Evolutionary conservation across 495 filamentous ascomycete species (phyloP).

Genomic region (Penicillium alfredii): DNA sequence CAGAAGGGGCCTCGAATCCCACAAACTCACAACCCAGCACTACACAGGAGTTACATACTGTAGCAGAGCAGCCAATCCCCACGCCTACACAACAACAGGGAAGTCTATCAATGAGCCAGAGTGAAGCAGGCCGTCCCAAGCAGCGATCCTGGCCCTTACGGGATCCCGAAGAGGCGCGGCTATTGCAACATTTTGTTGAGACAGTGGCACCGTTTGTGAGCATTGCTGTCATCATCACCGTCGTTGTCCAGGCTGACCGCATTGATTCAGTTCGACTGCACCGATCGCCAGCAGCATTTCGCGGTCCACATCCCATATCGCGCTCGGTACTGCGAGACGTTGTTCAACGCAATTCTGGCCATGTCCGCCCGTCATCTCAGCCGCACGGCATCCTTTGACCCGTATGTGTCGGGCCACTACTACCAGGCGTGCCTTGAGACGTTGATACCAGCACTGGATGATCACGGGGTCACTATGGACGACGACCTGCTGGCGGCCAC

Average conservation of each 20-base stretch:
- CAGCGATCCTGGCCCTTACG: constrained; percentile 18
- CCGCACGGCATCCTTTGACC: constrained; percentile 40
- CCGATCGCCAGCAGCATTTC: constrained; percentile 50
- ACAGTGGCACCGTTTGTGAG: constrained; percentile 21
- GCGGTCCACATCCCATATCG: constrained; percentile 46
- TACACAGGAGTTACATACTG: neutral
- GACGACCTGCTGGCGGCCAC: constrained; percentile 55
- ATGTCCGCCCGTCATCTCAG: constrained; percentile 51
- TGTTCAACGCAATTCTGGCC: constrained; percentile 55
- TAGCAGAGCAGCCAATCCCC: neutral
- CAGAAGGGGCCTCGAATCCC: neutral
- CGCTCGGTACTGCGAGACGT: constrained; percentile 43
- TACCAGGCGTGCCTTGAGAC: constrained; percentile 45
- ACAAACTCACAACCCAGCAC: neutral
- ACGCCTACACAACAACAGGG: neutral
- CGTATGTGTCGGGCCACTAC: constrained; percentile 42
- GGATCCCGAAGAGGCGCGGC: constrained; percentile 16
- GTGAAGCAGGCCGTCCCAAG: neutral
- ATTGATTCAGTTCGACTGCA: constrained; percentile 48
- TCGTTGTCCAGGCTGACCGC: neutral
- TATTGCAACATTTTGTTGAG: constrained; percentile 22
- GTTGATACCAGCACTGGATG: constrained; percentile 44
- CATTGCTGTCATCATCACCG: neutral
- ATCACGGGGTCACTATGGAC: constrained; percentile 43
- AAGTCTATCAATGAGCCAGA: neutral